Base-by-base conservation (phyloP, 768 basidiomycete genomes). In the Suillus spraguei region DNA sequence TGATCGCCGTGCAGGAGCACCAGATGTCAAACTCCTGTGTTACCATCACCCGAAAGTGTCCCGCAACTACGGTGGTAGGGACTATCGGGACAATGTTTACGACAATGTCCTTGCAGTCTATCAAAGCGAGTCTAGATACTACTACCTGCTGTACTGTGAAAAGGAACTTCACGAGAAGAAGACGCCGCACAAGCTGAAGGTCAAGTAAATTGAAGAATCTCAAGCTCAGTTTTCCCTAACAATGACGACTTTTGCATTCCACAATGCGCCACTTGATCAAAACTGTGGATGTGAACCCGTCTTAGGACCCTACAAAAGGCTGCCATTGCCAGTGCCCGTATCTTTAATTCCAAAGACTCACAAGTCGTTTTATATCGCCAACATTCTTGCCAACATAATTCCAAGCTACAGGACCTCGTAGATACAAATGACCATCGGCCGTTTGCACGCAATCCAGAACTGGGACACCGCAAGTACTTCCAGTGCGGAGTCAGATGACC, bases 171-270 rank as follows among this genome's bases (percentile, higher is more conserved):
- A 28, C 16, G 24, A 50, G 7, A 49, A 49, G 47, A 28, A 17
- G 49, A 50, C 49, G 7, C 47, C 47, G 13, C 47, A 49, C 47
- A 24, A 47, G 13, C 22, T 24, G 46, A 47, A 47, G 46, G 5
- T 47, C 7, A 22, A 6, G 13, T 5, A 47, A 47, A 22, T 24
- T 6, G 22, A 47, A 22, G 5, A 36, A 28, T 41, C 36, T 9
- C 7, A n/a, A 54, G 13, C 36, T 38, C 22, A 39, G 60, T 49
- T 49, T 42, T 44, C 49, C 46, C 46, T 38, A 46, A 32, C 50
- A 52, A 17, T 32, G 7, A 36, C 17, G 50, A 28, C n/a, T 72
- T 64, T 72, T 72, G 63, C 69, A 63, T 5, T 59, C 58, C 3
- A 65, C 55, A 39, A 39, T 39, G 24, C 13, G 38, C 38, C 24